Conservation (phyloP, 2,329 filamentous ascomycete genomes). For the Plectosphaerella plurivora region DNA sequence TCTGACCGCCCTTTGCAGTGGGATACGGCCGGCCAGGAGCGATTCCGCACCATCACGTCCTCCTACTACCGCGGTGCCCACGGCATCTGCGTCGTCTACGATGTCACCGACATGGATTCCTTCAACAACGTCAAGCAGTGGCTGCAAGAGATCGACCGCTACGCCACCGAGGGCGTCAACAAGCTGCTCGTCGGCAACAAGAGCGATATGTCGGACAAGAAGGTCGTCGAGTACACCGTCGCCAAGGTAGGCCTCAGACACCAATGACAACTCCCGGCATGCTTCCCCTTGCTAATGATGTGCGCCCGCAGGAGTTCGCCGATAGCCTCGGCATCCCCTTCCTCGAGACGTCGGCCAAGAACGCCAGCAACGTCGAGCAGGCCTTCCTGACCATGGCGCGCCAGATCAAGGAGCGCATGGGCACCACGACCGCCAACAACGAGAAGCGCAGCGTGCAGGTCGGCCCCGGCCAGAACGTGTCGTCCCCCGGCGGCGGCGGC, state of each 20-base stretch:
- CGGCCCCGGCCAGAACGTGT: slow-evolving; percentile 88
- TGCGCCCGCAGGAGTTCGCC: slow-evolving; percentile 75
- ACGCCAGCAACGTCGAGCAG: slow-evolving; percentile 98
- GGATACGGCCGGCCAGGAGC: slow-evolving; percentile 98
- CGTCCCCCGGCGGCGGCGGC: slow-evolving; percentile 76
- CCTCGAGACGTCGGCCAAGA: slow-evolving; percentile 99
- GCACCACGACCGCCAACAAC: slow-evolving; percentile 90
- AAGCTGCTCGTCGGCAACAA: slow-evolving; percentile 99
- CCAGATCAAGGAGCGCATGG: slow-evolving; percentile 99
- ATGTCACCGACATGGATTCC: slow-evolving; percentile 99
- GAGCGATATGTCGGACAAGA: slow-evolving; percentile 99
- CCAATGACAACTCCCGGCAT: slow-evolving; percentile 1
- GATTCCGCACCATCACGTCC: slow-evolving; percentile 98
- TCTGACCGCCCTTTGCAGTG: slow-evolving; percentile 58
- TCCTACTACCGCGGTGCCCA: slow-evolving; percentile 99
- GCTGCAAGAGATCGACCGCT: slow-evolving; percentile 99
- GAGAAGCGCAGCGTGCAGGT: slow-evolving; percentile 98
- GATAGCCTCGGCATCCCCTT: slow-evolving; percentile 98
- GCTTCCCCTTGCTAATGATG: neutral
- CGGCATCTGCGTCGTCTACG: slow-evolving; percentile 99
- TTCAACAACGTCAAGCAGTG: slow-evolving; percentile 99
- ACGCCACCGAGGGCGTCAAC: slow-evolving; percentile 98
- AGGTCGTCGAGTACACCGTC: slow-evolving; percentile 98
- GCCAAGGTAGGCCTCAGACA: slow-evolving; percentile 72
- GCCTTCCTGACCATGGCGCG: slow-evolving; percentile 99